Base-by-base conservation (phyloP, 305 asterid genomes). In the Salvia sclarea region DNA sequence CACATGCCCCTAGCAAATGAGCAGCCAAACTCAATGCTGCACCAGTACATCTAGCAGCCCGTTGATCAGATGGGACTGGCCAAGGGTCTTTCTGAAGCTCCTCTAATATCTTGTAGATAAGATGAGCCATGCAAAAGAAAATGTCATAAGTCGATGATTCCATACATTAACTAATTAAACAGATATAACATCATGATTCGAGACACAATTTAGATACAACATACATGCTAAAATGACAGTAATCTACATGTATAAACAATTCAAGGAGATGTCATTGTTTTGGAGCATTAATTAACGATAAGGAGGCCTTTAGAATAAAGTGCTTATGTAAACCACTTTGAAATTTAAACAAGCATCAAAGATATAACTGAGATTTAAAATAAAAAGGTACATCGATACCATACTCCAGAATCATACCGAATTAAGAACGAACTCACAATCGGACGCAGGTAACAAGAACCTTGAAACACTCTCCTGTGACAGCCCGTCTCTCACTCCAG, bases 31-130 rank as follows among this genome's bases (percentile, higher is more conserved):
- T 85, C 81, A 94, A 79, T 48, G 99, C 98, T 35, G 97, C 81
- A 63, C 98, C 99, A 59, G 97, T 89, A 80, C 96, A 91, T 78
- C 99, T 83, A 69, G 96, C 84, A 53, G 95, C 87, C 63, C 99
- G 84, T 77, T 89, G 95, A 80, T 94, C 99, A 35, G 96, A 77
- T 66, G 91, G 86, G 56, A 87, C 92, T 33, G 96, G 96, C 99
- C 99, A 94, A 74, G 98, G 96, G 82, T 94, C 99, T 78, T 82
- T 91, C 79, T 87, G 99, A 76, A 94, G 99, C 84, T 94, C 99
- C 76, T 94, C 98, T 80, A 94, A 77, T 78, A 94, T 88, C 98
- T 91, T 78, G 79, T 71, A 74, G 45, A 52, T 63, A 75, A 33
- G 50, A 61, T 45, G 62, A 74, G 57, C 44, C 60, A 61, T 18